Evolutionary conservation across 306 rosid genomes (phyloP).

Genomic region (Trifolium fragiferum): DNA sequence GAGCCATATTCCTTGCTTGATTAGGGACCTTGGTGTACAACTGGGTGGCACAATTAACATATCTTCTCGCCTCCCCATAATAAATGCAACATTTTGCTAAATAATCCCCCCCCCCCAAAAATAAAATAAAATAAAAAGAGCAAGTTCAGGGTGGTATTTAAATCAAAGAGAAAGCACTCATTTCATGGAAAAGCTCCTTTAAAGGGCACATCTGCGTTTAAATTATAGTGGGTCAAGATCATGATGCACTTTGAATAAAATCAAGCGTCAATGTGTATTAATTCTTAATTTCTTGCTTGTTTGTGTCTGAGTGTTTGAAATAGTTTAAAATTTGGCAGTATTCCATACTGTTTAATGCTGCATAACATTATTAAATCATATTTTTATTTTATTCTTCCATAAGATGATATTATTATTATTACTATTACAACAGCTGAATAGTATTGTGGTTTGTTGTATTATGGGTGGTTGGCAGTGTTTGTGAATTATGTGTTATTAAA

Average conservation of each 20-base stretch:
- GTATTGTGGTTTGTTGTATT: slow-evolving; percentile 33
- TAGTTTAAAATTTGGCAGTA: slow-evolving; percentile 34
- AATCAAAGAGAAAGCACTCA: not conserved
- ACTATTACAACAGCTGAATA: slow-evolving; percentile 28
- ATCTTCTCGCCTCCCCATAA: not conserved
- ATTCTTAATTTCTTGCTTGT: not conserved
- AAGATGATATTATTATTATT: slow-evolving; percentile 24
- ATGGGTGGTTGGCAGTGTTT: slow-evolving; percentile 24
- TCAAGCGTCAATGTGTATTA: not conserved
- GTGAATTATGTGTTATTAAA: slow-evolving; percentile 15
- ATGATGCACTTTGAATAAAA: not conserved
- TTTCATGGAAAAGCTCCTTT: not conserved
- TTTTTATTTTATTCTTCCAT: slow-evolving; percentile 30
- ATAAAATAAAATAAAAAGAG: no score
- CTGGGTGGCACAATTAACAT: not conserved
- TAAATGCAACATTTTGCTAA: not conserved
- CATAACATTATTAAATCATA: slow-evolving; percentile 16
- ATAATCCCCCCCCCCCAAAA: not conserved
- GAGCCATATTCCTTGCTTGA: slow-evolving; percentile 6
- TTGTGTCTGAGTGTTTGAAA: slow-evolving; percentile 21
- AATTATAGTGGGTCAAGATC: slow-evolving; percentile 10
- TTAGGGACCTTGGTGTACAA: slow-evolving; percentile 3
- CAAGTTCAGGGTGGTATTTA: not conserved
- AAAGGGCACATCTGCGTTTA: not conserved
- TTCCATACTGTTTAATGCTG: slow-evolving; percentile 28